A percentile compares a stretch with the other conserved stretches of the same genome.
These are phyloP conservation scores for Penicillium oxalicum DNA, from an alignment of 2,329 filamentous ascomycete species.

Conservation along the genomic window DNA sequence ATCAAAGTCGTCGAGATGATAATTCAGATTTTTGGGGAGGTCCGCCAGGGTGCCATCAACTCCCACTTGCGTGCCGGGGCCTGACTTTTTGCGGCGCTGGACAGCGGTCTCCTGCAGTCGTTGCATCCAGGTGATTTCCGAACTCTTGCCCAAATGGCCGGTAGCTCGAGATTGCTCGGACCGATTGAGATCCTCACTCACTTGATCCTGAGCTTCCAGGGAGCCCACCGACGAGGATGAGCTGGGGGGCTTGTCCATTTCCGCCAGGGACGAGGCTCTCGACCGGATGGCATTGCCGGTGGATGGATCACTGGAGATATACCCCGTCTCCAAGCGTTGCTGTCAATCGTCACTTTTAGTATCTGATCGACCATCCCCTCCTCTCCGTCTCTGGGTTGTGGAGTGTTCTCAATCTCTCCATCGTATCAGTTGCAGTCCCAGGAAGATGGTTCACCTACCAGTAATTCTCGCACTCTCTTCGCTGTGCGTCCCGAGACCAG, in stretches of 20 bases:
- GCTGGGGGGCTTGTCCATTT: not conserved
- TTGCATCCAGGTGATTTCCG: conserved; percentile 13
- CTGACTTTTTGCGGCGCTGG: not conserved
- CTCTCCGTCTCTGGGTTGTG: no score
- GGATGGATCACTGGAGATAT: not conserved
- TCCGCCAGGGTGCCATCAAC: not conserved
- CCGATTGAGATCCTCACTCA: conserved; percentile 9
- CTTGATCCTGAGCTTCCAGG: conserved; percentile 7
- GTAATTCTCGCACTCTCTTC: not conserved
- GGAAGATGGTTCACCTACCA: conserved; percentile 1
- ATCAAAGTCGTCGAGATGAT: conserved; percentile 33
- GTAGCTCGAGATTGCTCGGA: conserved; percentile 7
- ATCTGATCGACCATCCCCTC: not conserved
- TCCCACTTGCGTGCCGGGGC: no score
- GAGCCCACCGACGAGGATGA: conserved; percentile 9
- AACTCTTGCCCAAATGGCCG: conserved; percentile 13
- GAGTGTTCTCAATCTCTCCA: no score
- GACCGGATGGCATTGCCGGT: not conserved
- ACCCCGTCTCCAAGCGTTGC: conserved; percentile 1
- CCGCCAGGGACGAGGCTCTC: not conserved
- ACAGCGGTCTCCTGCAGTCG: conserved; percentile 3
- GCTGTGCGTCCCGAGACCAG: conserved; percentile 1
- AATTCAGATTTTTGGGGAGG: conserved; percentile 14
- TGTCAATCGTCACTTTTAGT: not conserved
- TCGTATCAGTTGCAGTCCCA: no score